Conservation (phyloP, 139 green algal genomes). For the Haematococcus lacustris region DNA sequence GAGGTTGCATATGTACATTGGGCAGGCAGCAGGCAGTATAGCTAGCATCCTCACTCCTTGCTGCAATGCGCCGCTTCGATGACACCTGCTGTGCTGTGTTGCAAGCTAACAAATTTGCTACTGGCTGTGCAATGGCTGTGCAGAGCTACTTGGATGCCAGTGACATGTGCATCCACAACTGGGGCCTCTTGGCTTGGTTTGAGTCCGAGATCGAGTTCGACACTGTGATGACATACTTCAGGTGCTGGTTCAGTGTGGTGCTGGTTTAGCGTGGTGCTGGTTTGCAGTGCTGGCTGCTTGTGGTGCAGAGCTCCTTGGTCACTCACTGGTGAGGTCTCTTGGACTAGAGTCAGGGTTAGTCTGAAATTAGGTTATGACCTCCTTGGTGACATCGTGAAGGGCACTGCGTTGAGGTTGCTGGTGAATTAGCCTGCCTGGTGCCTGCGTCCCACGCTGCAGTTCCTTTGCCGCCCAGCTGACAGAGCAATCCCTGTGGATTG, state of each 20-base stretch:
- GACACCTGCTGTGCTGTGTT: neutral
- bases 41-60: neutral
- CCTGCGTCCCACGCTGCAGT: no score
- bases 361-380: no score
- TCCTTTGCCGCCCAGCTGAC: neutral
- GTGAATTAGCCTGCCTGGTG: no score
- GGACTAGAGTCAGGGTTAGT: no score
- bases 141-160: neutral
- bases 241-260: no score
- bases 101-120: neutral
- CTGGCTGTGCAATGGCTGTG: neutral
- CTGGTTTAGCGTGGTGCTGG: no score
- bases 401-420: no score
- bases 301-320: no score
- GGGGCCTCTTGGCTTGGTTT: slow-evolving; percentile 5
- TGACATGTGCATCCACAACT: neutral
- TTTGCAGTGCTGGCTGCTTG: no score
- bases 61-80: neutral
- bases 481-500: neutral
- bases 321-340: no score
- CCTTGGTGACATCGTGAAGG: no score
- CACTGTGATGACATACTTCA: neutral
- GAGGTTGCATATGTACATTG: no score
- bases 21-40: neutral
- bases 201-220: slow-evolving; percentile 5